phyloP scores from a whole-genome alignment of 306 rosid genomes.

The Vigna unguiculata region DNA sequence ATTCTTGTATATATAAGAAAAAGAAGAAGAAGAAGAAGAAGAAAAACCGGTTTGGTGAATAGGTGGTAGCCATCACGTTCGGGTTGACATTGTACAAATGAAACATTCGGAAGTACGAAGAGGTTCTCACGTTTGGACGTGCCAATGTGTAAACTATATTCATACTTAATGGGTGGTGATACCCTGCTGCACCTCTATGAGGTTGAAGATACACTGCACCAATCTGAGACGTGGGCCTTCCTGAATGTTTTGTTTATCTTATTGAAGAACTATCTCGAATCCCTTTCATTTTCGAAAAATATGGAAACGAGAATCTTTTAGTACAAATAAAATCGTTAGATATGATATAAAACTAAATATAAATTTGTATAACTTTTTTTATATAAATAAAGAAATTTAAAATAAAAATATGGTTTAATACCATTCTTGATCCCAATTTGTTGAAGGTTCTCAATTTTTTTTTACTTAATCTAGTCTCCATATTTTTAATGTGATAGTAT shows the following conservation, averaged over 20 bases:
- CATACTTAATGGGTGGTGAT: not conserved
- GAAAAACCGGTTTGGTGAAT: not conserved
- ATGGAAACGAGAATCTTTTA: no score
- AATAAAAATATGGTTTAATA: not conserved
- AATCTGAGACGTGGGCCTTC: not conserved
- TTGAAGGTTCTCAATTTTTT: no score
- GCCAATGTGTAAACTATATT: constrained; percentile 34
- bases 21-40: not conserved
- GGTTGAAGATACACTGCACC: not conserved
- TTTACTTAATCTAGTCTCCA: no score
- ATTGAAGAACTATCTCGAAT: not conserved
- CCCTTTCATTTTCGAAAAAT: no score
- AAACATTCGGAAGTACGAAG: constrained; percentile 40
- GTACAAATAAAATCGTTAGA: no score
- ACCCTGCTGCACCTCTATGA: constrained; percentile 25
- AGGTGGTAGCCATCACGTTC: constrained; percentile 66
- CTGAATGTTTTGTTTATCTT: not conserved
- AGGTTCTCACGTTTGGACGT: constrained; percentile 70
- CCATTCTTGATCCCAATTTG: no score
- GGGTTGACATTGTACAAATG: constrained; percentile 42
- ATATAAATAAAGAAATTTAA: not conserved
- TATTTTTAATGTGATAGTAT: no score
- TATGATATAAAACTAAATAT: not conserved
- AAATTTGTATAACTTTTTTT: not conserved
- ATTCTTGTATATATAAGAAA: constrained; percentile 22